Conservation (phyloP, 805 yeast genomes). For the Lipomyces yamadae region DNA sequence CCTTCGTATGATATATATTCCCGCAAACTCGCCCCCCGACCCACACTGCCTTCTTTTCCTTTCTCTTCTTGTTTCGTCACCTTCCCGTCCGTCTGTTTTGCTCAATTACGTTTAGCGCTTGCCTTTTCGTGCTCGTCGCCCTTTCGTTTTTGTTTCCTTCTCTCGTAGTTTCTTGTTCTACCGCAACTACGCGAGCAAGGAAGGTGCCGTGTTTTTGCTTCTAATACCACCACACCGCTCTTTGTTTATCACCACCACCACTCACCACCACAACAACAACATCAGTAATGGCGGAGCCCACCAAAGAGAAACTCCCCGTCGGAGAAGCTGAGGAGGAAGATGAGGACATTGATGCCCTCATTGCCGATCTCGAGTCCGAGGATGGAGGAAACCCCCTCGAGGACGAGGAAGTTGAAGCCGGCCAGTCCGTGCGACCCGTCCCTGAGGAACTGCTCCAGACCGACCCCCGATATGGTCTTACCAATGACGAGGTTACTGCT, state of each 20-base stretch:
- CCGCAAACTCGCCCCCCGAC: slow-evolving; percentile 19
- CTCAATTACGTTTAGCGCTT: slow-evolving; percentile 35
- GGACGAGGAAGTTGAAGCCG: slow-evolving; percentile 52
- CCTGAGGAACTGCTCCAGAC: slow-evolving; percentile 87
- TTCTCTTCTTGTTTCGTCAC: slow-evolving; percentile 11
- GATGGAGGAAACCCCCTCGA: slow-evolving; percentile 53
- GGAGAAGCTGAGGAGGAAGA: slow-evolving; percentile 63
- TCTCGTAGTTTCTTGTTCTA: slow-evolving; percentile 7
- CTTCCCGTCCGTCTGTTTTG: slow-evolving; percentile 12
- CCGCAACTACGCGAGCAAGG: background rate
- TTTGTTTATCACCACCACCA: background rate
- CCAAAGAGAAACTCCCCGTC: slow-evolving; percentile 44
- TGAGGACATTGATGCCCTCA: slow-evolving; percentile 62
- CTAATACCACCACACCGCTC: background rate
- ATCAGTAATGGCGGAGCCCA: slow-evolving; percentile 37
- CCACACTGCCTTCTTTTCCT: slow-evolving; percentile 5
- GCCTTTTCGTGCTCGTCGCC: slow-evolving; percentile 7
- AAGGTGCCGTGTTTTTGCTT: slow-evolving; percentile 1
- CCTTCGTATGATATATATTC: slow-evolving; percentile 26
- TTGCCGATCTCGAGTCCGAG: slow-evolving; percentile 72
- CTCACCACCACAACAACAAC: slow-evolving; percentile 24
- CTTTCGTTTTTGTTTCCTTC: background rate
- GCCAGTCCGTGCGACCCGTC: slow-evolving; percentile 70
- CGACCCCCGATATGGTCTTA: slow-evolving; percentile 76
- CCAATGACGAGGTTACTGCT: slow-evolving; percentile 73